Evolutionary conservation across 768 basidiomycete species (phyloP).

Genomic region (Boletus coccyginus): DNA sequence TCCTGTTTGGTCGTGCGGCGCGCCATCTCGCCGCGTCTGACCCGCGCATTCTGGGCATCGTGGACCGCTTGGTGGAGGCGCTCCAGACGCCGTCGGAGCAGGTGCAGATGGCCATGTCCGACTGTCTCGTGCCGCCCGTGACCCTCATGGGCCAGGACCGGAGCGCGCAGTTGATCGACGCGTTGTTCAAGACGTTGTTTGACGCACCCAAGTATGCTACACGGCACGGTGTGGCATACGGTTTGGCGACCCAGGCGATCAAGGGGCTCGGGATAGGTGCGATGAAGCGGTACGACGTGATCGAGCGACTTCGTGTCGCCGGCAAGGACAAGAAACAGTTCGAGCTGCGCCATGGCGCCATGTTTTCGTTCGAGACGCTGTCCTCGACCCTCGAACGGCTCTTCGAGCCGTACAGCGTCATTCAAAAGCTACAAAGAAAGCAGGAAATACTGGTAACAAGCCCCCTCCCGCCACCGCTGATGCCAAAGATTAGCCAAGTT

Average conservation of each 20-base stretch:
- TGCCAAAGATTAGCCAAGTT: too few species aligned
- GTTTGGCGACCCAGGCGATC: conserved; percentile 87
- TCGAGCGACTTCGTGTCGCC: conserved; percentile 68
- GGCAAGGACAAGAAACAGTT: conserved; percentile 87
- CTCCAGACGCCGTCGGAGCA: conserved; percentile 93
- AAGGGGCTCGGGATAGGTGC: conserved; percentile 86
- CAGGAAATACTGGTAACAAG: too few species aligned
- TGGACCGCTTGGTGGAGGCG: conserved; percentile 83
- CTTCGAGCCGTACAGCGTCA: conserved; percentile 96
- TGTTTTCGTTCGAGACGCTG: conserved; percentile 94
- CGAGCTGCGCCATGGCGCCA: conserved; percentile 86
- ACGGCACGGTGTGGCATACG: conserved; percentile 97
- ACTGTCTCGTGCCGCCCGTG: conserved; percentile 88
- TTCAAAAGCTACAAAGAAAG: too few species aligned
- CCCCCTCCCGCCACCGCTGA: too few species aligned
- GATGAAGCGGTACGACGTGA: conserved; percentile 81
- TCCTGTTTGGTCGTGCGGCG: conserved; percentile 90
- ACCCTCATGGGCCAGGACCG: conserved; percentile 52
- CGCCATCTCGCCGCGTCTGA: conserved; percentile 81
- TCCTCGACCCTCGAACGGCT: conserved; percentile 81
- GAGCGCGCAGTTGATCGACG: conserved; percentile 59
- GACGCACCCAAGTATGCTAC: conserved; percentile 83
- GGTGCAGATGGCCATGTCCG: conserved; percentile 94
- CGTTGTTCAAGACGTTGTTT: conserved; percentile 74
- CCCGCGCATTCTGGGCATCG: conserved; percentile 72